Evolutionary conservation across 1,284 basidiomycete genomes (phyloP).

Genomic region (Mycena sp.): DNA sequence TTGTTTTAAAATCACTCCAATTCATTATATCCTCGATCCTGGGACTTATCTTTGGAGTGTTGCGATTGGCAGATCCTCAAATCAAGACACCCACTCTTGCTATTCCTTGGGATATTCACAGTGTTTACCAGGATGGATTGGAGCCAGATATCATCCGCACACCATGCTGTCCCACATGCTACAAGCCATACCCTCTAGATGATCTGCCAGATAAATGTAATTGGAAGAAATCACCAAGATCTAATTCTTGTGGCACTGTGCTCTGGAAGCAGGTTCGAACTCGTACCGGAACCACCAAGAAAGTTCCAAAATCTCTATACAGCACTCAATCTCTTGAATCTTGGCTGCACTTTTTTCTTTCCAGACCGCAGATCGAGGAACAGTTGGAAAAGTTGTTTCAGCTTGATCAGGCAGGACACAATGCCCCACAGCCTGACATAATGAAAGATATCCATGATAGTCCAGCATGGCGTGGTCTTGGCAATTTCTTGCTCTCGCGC

Average conservation of each 20-base stretch:
- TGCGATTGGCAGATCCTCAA: background rate
- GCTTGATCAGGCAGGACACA: background rate
- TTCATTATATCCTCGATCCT: background rate
- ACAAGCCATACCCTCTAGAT: background rate
- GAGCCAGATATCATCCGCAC: slow-evolving; percentile 5
- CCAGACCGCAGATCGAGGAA: slow-evolving; percentile 1
- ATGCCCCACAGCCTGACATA: background rate
- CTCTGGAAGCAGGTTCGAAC: background rate
- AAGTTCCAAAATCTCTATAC: background rate
- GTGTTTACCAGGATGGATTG: background rate
- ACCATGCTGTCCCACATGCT: slow-evolving; percentile 4
- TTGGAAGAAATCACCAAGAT: background rate
- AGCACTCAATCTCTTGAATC: slow-evolving; percentile 6
- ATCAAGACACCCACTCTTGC: background rate
- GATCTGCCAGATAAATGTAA: background rate
- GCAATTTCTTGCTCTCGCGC: background rate
- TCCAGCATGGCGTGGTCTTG: slow-evolving; percentile 27
- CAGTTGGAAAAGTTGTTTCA: background rate
- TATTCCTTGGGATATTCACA: slow-evolving; percentile 3
- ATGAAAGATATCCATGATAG: slow-evolving; percentile 31
- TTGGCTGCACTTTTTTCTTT: slow-evolving; percentile 6
- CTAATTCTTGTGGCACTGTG: background rate
- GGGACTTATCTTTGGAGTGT: background rate
- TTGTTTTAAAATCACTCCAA: background rate
- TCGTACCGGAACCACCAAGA: background rate